Conservation (phyloP, 1,284 basidiomycete species). For the Golubevia pallescens region DNA sequence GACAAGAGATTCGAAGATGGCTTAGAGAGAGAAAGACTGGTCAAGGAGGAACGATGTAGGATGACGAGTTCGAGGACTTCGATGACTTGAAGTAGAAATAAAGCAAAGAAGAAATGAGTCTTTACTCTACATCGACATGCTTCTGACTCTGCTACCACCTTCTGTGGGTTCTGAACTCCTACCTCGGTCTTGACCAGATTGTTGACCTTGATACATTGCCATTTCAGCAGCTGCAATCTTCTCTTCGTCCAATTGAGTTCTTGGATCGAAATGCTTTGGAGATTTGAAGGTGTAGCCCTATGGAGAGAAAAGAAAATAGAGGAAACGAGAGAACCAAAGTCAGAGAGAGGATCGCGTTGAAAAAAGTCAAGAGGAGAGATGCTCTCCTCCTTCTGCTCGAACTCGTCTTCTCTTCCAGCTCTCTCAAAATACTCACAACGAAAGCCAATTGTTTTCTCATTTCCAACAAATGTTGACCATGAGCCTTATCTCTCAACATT, state of each 20-base stretch:
- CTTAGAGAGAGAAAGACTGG: too few relatives aligned
- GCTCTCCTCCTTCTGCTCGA: too few relatives aligned
- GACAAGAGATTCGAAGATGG: too few relatives aligned
- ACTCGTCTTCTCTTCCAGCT: too few relatives aligned
- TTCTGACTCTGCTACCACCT: constrained; percentile 35
- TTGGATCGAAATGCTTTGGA: constrained; percentile 42
- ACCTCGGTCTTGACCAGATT: constrained; percentile 8
- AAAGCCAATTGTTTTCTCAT: constrained; percentile 89
- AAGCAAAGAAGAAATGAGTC: too few relatives aligned
- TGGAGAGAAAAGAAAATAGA: background rate
- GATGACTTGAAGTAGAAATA: too few relatives aligned
- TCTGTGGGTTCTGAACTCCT: constrained; percentile 23
- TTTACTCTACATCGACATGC: constrained; percentile 58
- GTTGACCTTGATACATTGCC: constrained; percentile 13
- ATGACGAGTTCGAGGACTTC: too few relatives aligned
- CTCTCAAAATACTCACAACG: constrained; percentile 67
- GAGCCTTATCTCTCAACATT: constrained; percentile 79
- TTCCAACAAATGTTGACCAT: constrained; percentile 83
- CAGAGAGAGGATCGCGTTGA: too few relatives aligned
- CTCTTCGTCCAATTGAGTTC: constrained; percentile 30
- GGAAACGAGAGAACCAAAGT: background rate
- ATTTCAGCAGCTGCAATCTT: constrained; percentile 29
- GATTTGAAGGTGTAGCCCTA: constrained; percentile 54
- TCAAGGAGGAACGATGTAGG: too few relatives aligned
- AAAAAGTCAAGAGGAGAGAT: too few relatives aligned